A percentile compares a stretch with the other conserved stretches of the same genome.
phyloP scores from a whole-genome alignment of 1,284 basidiomycete genomes.

The Porodaedalea pini region DNA sequence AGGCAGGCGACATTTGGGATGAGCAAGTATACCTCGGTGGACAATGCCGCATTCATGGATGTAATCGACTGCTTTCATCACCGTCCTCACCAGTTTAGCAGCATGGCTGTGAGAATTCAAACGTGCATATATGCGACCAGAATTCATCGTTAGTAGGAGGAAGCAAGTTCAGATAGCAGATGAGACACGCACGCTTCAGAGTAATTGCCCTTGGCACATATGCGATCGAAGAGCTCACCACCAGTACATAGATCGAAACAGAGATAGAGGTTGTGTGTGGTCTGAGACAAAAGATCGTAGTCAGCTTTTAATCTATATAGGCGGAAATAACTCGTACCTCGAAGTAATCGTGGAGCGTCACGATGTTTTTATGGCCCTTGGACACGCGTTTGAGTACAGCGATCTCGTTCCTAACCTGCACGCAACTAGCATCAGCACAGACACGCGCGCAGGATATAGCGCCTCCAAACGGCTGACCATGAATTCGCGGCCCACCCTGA shows the following conservation, averaged over 20 bases:
- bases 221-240: constrained; percentile 96
- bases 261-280: constrained; percentile 91
- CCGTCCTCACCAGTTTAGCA: constrained; percentile 82
- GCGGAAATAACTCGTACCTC: constrained; percentile 56
- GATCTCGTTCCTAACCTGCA: constrained; percentile 93
- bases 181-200: constrained; percentile 62
- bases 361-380: constrained; percentile 85
- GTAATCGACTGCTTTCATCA: constrained; percentile 86
- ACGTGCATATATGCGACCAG: constrained; percentile 1
- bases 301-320: neutral
- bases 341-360: constrained; percentile 95
- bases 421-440: neutral
- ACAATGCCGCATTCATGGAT: constrained; percentile 93
- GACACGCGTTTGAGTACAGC: constrained; percentile 93
- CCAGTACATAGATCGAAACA: constrained; percentile 97
- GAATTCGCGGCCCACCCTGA: constrained; percentile 91
- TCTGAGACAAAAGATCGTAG: constrained; percentile 41
- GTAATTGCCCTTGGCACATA: constrained; percentile 96
- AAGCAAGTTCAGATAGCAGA: too few relatives aligned
- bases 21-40: constrained; percentile 70
- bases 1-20: neutral
- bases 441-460: too few relatives aligned
- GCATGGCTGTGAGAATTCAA: constrained; percentile 70
- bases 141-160: too few relatives aligned
- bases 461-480: constrained; percentile 68